Evolutionary conservation across 805 yeast species (phyloP).

Genomic region (Cyberlindnera xishuangbannaensis): DNA sequence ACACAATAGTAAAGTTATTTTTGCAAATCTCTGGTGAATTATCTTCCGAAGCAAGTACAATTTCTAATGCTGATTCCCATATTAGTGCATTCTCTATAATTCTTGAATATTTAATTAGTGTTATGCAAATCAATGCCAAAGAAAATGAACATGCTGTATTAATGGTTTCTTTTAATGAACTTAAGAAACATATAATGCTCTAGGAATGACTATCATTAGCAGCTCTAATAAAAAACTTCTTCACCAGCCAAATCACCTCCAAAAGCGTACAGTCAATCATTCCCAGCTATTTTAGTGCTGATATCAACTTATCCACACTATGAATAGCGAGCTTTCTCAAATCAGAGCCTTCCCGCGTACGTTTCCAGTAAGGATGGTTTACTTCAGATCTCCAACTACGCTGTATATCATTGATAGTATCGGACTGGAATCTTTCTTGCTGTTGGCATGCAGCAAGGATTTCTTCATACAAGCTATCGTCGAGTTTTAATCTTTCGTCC

Average conservation of each 20-base stretch:
- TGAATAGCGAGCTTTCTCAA: constrained; percentile 2
- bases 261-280: not conserved
- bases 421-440: constrained; percentile 3
- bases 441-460: constrained; percentile 4
- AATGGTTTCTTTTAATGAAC: no score
- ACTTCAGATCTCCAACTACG: constrained; percentile 8
- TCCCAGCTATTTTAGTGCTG: not conserved
- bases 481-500: not conserved
- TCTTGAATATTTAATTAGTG: no score
- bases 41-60: no score
- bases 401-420: constrained; percentile 6
- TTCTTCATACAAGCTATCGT: constrained; percentile 1
- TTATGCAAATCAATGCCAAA: no score
- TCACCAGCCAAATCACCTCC: not conserved
- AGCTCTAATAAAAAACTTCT: no score
- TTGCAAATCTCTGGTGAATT: no score
- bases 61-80: no score
- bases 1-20: no score
- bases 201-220: no score
- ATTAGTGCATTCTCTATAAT: no score
- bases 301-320: constrained; percentile 3
- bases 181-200: no score
- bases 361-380: not conserved
- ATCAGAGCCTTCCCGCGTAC: constrained; percentile 1
- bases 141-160: no score